These are phyloP conservation scores for Stemphylium lycopersici DNA, from an alignment of 2,329 filamentous ascomycete species.

Conservation along the genomic window DNA sequence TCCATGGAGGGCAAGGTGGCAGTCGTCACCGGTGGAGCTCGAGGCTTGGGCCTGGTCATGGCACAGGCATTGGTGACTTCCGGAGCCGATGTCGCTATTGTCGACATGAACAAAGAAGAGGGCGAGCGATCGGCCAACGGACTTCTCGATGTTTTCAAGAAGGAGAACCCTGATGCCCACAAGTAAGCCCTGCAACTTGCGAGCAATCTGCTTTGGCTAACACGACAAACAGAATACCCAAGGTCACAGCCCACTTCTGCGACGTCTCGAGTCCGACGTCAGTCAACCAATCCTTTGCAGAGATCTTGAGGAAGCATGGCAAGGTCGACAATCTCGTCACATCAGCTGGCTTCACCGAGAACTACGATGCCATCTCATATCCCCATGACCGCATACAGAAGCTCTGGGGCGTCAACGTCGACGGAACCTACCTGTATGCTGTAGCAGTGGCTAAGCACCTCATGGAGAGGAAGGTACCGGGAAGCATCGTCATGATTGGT, in stretches of 20 bases:
- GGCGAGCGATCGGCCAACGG: slow-evolving; percentile 76
- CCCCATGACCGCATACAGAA: slow-evolving; percentile 90
- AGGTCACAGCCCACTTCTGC: slow-evolving; percentile 86
- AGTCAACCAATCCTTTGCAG: slow-evolving; percentile 74
- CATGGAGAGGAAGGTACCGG: slow-evolving; percentile 77
- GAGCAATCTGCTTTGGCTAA: slow-evolving; percentile 2
- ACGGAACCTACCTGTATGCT: slow-evolving; percentile 89
- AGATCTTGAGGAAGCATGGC: slow-evolving; percentile 73
- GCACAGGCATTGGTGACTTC: slow-evolving; percentile 88
- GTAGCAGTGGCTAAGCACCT: slow-evolving; percentile 84
- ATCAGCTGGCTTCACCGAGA: slow-evolving; percentile 95
- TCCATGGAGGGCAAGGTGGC: slow-evolving; percentile 83
- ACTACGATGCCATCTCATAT: slow-evolving; percentile 90
- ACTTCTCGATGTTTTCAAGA: slow-evolving; percentile 76
- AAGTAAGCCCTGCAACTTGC: slow-evolving; percentile 55
- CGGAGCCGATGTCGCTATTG: slow-evolving; percentile 86
- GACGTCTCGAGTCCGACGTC: slow-evolving; percentile 83
- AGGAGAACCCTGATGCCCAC: slow-evolving; percentile 77
- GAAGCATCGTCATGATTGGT: slow-evolving; percentile 92
- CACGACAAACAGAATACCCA: slow-evolving; percentile 65
- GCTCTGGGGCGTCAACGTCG: slow-evolving; percentile 93
- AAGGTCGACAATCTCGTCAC: slow-evolving; percentile 92
- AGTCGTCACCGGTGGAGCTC: slow-evolving; percentile 87
- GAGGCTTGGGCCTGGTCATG: slow-evolving; percentile 90
- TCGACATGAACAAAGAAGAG: slow-evolving; percentile 92